Evolutionary conservation across 2,329 filamentous ascomycete species (phyloP).

Genomic region (Hymenoscyphus fraxineus): DNA sequence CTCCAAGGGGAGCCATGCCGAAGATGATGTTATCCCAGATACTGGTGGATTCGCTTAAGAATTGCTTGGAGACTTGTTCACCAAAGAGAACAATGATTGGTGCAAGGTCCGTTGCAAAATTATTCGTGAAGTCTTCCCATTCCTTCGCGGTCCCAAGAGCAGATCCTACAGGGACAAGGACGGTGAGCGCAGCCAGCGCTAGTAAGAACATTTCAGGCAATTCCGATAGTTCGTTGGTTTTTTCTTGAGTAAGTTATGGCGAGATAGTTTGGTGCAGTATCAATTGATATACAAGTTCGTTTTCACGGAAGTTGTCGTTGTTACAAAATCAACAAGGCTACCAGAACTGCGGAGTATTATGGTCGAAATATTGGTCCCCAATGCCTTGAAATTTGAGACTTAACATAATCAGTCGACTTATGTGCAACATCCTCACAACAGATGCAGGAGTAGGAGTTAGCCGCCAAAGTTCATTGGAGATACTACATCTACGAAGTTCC

Average conservation of each 20-base stretch:
- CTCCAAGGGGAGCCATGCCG: conserved; percentile 10
- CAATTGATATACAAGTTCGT: no score
- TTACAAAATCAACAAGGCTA: no score
- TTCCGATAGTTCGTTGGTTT: no score
- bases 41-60: conserved; percentile 5
- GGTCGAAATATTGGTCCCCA: neutral
- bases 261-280: no score
- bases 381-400: neutral
- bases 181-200: neutral
- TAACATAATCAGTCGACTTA: neutral
- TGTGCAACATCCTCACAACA: neutral
- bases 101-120: conserved; percentile 2
- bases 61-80: conserved; percentile 7
- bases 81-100: conserved; percentile 6
- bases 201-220: neutral
- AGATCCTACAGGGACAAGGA: neutral
- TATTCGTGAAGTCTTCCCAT: conserved; percentile 2
- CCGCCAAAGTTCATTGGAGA: neutral
- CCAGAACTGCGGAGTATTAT: no score
- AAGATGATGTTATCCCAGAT: conserved; percentile 7
- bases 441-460: neutral
- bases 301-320: no score
- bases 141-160: neutral
- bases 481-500: neutral
- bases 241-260: no score